Percentiles rank a stretch among this genome's conserved stretches.
These are phyloP conservation scores for Auricularia cornea DNA, from an alignment of 768 basidiomycete species.

Conservation along the genomic window DNA sequence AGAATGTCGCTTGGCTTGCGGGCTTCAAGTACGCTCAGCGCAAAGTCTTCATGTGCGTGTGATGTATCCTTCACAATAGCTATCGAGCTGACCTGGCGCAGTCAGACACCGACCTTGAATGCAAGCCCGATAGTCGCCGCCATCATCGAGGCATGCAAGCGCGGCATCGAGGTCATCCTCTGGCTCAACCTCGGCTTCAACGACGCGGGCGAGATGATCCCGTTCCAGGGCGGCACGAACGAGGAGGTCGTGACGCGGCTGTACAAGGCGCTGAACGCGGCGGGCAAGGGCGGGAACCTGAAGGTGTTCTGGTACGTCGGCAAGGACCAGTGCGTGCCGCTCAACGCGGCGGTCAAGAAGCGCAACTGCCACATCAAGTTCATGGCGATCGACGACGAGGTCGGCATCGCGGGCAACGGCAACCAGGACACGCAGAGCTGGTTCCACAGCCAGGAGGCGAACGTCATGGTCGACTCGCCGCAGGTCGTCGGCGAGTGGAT, in stretches of 20 bases:
- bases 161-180: conserved; percentile 51
- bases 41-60: conserved; percentile 51
- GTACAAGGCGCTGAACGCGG: conserved; percentile 40
- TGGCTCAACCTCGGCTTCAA: conserved; percentile 53
- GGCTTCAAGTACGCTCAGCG: conserved; percentile 51
- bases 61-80: not conserved
- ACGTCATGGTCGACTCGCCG: conserved; percentile 53
- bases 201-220: conserved; percentile 50
- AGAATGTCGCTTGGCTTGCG: conserved; percentile 62
- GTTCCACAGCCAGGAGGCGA: conserved; percentile 67
- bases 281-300: conserved; percentile 33
- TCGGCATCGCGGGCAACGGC: conserved; percentile 61
- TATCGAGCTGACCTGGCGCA: conserved; percentile 12
- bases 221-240: conserved; percentile 66
- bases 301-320: conserved; percentile 53
- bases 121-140: conserved; percentile 53
- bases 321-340: conserved; percentile 56
- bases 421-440: conserved; percentile 66
- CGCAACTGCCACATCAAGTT: conserved; percentile 60
- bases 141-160: conserved; percentile 49
- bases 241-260: conserved; percentile 56
- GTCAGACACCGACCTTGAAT: conserved; percentile 66
- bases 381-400: conserved; percentile 55
- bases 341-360: conserved; percentile 57
- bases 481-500: conserved; percentile 48